Conservation (phyloP, 805 yeast species). For the Cyberlindnera euphorbiae region DNA sequence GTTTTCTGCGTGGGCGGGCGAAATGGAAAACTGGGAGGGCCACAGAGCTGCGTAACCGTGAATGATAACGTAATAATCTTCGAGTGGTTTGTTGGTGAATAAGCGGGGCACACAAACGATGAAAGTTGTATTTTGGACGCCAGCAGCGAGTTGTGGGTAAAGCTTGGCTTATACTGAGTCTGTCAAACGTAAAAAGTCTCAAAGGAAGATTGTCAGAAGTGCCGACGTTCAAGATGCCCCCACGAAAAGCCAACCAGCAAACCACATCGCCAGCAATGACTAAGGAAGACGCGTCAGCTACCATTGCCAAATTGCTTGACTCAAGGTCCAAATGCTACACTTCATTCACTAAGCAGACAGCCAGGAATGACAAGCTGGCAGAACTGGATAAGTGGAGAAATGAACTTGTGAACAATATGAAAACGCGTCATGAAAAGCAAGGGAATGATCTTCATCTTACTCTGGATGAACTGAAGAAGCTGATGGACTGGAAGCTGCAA, state of each 20-base stretch:
- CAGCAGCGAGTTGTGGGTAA: no score
- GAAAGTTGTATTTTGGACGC: no score
- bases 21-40: no score
- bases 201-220: no score
- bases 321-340: constrained; percentile 9
- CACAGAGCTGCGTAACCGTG: no score
- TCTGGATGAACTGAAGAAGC: constrained; percentile 18
- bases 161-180: no score
- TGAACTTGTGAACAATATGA: constrained; percentile 8
- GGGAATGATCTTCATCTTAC: constrained; percentile 8
- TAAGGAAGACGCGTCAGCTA: constrained; percentile 1
- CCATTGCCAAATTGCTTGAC: constrained; percentile 1
- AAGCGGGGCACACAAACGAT: no score
- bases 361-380: constrained; percentile 5
- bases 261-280: background rate
- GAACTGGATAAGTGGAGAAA: constrained; percentile 23
- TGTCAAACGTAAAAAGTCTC: no score
- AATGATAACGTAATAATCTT: no score
- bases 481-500: constrained; percentile 25
- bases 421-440: constrained; percentile 3
- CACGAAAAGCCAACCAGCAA: constrained; percentile 1
- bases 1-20: no score
- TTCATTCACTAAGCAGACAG: constrained; percentile 6
- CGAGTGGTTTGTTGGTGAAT: no score
- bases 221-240: no score